Base-by-base conservation (phyloP, 1,139 yeast genomes). In the Debaryomyces psychrophilus region DNA sequence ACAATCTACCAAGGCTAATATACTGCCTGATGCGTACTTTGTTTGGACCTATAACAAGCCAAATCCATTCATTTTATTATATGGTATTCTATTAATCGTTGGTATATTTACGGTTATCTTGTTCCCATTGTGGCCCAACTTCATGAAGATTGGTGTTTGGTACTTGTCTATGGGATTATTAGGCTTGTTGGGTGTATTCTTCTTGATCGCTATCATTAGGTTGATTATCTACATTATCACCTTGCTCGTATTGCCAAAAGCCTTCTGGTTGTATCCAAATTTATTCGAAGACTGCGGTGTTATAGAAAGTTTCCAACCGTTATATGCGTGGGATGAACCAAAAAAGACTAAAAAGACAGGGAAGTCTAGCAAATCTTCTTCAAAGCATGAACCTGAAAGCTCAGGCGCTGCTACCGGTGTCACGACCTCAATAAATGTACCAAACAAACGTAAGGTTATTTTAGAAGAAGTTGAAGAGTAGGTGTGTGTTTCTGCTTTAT, bases 241-340 rank as follows among this genome's bases (percentile, higher is more conserved):
- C 0, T 71, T 80, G 51, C 73, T 82, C 42, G 74, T 79, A 4
- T 68, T 79, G 45, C 81, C 84, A 15, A 84, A 83, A 28, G 95
- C 95, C 5, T 78, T 95, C 62, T 93, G 99, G 99, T 67, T 93
- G 43, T 93, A 89, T 77, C 99, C 99, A 49, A 93, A 93, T 64
- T 75, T 93, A 62, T 93, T 92, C 68, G 99, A 86, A 51, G 99
- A 93, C 62, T 92, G 95, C 57, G 97, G 98, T 22, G 88, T 95
- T 53, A 64, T 93, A 53, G 98, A 92, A 51, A 87, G 96, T 73
- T 93, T 95, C 73, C 78, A 79, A 55, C 99, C 99, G 2, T 57
- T 86, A 6, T 93, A 88, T 64, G 95, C 83, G 5, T 93, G 96
- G 92, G 90, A 90, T 58, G 88, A 78, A 46, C 71, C 76, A 14